phyloP scores from a whole-genome alignment of 2,329 filamentous ascomycete genomes.

The Alternaria gansuensis region DNA sequence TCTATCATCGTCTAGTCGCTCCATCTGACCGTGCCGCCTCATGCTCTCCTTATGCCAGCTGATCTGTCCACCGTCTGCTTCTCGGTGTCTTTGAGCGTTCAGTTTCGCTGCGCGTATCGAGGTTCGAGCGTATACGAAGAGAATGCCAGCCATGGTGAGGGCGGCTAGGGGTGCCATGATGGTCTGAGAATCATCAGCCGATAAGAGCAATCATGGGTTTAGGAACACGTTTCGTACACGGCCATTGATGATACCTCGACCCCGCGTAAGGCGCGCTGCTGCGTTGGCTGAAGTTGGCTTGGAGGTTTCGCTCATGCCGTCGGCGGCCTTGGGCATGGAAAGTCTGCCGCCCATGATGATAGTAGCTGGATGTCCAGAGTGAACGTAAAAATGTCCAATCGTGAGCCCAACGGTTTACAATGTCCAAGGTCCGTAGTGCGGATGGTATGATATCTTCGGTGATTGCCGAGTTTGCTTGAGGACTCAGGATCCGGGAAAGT shows the following conservation, averaged over 20 bases:
- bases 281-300: constrained; percentile 47
- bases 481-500: constrained; percentile 10
- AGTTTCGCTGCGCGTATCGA: constrained; percentile 72
- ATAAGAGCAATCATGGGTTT: neutral
- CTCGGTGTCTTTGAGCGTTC: constrained; percentile 68
- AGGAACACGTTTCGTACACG: constrained; percentile 32
- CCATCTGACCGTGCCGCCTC: constrained; percentile 61
- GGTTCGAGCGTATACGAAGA: constrained; percentile 69
- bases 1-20: constrained; percentile 54
- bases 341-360: constrained; percentile 58
- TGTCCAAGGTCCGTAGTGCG: constrained; percentile 5
- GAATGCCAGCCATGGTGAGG: constrained; percentile 67
- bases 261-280: constrained; percentile 41
- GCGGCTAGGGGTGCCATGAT: constrained; percentile 69
- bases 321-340: constrained; percentile 56
- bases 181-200: constrained; percentile 51
- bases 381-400: neutral
- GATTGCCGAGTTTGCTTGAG: constrained; percentile 6
- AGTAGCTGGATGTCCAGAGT: neutral
- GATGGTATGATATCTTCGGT: constrained; percentile 18
- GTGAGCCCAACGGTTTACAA: neutral
- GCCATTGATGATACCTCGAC: constrained; percentile 49
- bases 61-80: constrained; percentile 65
- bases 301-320: constrained; percentile 55
- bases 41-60: constrained; percentile 64